Percentiles rank a stretch among this genome's conserved stretches.
Evolutionary conservation across 352 stramenopile genomes (phyloP).

Genomic region (Phytophthora colocasiae): DNA sequence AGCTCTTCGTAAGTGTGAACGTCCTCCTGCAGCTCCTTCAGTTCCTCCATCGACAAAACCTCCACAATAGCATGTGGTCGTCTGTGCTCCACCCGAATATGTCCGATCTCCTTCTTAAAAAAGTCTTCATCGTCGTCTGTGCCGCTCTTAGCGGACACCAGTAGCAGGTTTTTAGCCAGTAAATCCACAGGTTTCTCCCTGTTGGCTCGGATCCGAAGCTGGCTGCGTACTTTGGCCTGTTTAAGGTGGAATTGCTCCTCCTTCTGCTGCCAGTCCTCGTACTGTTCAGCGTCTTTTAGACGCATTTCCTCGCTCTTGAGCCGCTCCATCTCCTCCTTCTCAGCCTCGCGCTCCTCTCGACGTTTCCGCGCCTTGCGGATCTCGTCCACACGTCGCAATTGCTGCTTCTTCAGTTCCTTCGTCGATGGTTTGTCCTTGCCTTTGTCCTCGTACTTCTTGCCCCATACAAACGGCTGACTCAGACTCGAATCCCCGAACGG

Average conservation of each 20-base stretch:
- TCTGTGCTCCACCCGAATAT: constrained; percentile 86
- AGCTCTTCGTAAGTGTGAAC: constrained; percentile 93
- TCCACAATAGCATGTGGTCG: constrained; percentile 74
- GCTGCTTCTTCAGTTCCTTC: constrained; percentile 69
- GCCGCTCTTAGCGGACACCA: constrained; percentile 86
- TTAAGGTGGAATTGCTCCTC: constrained; percentile 98
- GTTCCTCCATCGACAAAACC: constrained; percentile 80
- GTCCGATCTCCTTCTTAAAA: constrained; percentile 43
- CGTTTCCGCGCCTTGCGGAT: constrained; percentile 96
- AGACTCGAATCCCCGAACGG: constrained; percentile 98
- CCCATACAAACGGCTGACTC: constrained; percentile 97
- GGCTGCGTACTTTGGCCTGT: constrained; percentile 93
- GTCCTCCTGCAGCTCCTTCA: constrained; percentile 87
- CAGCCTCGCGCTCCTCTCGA: constrained; percentile 85
- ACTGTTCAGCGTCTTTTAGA: constrained; percentile 96
- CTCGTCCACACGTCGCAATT: constrained; percentile 92
- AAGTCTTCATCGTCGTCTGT: constrained; percentile 48
- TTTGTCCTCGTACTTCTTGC: constrained; percentile 93
- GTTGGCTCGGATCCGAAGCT: constrained; percentile 87
- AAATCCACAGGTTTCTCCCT: constrained; percentile 97
- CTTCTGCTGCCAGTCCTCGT: constrained; percentile 98
- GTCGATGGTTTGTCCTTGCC: constrained; percentile 37
- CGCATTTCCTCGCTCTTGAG: constrained; percentile 95
- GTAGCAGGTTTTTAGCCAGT: constrained; percentile 98
- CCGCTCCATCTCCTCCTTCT: constrained; percentile 97